These are phyloP conservation scores for Salvia miltiorrhiza DNA, from an alignment of 257 asterid genomes.

Conservation along the genomic window DNA sequence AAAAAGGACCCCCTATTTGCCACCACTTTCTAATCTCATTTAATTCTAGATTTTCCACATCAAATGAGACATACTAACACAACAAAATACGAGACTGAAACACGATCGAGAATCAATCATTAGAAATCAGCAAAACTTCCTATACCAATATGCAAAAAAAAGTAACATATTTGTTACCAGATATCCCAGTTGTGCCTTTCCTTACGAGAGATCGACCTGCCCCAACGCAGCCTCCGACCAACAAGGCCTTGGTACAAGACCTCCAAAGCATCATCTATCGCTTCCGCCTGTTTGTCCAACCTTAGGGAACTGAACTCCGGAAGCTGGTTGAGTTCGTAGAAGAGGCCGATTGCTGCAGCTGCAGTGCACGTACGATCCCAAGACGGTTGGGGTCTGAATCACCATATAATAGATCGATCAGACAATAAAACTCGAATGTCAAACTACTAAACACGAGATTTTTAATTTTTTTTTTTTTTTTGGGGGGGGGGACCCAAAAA, in stretches of 20 bases:
- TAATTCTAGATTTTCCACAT: neutral
- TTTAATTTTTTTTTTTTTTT: too few species aligned
- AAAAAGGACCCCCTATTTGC: too few species aligned
- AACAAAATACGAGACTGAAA: neutral
- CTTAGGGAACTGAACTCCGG: constrained; percentile 49
- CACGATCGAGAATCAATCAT: neutral
- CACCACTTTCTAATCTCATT: neutral
- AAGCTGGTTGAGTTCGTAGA: constrained; percentile 65
- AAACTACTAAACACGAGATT: neutral
- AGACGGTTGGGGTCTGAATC: constrained; percentile 83
- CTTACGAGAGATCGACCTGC: constrained; percentile 62
- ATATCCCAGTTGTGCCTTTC: constrained; percentile 50
- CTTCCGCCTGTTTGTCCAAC: constrained; percentile 61
- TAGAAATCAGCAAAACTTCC: neutral
- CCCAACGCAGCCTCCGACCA: constrained; percentile 68
- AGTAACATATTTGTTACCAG: constrained; percentile 29
- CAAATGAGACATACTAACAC: neutral
- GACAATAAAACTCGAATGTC: neutral
- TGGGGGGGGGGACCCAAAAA: too few species aligned
- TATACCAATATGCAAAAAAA: neutral
- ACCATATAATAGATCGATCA: neutral
- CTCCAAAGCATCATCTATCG: constrained; percentile 57
- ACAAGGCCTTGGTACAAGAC: constrained; percentile 67
- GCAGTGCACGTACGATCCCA: constrained; percentile 99
- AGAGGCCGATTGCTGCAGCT: constrained; percentile 90